These are phyloP conservation scores for Cucurbita moschata DNA, from an alignment of 306 rosid species.

Conservation along the genomic window DNA sequence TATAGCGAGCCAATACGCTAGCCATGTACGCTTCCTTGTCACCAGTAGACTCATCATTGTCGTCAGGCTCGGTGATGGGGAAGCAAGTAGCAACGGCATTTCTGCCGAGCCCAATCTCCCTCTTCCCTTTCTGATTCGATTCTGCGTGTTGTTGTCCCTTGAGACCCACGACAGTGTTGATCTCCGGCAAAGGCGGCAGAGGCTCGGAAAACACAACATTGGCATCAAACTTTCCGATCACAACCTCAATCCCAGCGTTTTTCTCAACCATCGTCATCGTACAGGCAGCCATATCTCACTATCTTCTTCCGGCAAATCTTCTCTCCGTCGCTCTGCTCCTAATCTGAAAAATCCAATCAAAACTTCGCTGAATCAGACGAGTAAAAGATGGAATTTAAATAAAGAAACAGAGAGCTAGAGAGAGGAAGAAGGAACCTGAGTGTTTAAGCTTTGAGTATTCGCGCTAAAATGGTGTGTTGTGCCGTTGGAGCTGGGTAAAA, in stretches of 20 bases:
- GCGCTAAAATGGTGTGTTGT: background rate
- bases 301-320: background rate
- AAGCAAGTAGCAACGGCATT: constrained; percentile 52
- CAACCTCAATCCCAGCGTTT: constrained; percentile 4
- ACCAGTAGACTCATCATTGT: constrained; percentile 61
- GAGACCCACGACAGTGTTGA: background rate
- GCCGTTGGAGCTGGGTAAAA: background rate
- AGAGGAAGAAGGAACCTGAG: background rate
- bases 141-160: background rate
- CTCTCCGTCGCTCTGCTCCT: background rate
- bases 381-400: background rate
- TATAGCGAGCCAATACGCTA: constrained; percentile 58
- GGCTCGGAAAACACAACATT: constrained; percentile 22
- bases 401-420: background rate
- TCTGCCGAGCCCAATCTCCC: constrained; percentile 54
- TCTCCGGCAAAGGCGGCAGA: constrained; percentile 15
- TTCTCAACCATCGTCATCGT: background rate
- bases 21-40: constrained; percentile 77
- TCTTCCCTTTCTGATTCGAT: constrained; percentile 2
- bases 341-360: background rate
- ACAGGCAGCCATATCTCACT: constrained; percentile 14
- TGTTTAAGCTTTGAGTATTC: background rate
- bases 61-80: constrained; percentile 59
- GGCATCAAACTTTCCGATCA: constrained; percentile 17
- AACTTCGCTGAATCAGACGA: background rate